A percentile compares a stretch with the other conserved stretches of the same genome.
Evolutionary conservation across 129 eudicot genomes (phyloP).

Genomic region (Calendula officinalis): DNA sequence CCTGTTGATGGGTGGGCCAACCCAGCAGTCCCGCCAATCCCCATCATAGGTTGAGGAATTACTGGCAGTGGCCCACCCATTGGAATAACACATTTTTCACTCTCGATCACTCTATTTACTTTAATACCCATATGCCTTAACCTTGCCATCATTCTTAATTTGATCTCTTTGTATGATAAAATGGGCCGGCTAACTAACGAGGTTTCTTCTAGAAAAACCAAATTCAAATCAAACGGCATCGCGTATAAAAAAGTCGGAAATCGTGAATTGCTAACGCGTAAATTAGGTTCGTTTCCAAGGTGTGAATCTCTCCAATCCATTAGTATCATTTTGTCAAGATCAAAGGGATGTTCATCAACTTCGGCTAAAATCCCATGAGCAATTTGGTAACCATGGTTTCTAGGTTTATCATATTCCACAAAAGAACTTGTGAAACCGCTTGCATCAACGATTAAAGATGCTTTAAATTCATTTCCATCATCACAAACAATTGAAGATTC

Average conservation of each 20-base stretch:
- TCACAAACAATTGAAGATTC: slow-evolving; percentile 68
- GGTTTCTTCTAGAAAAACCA: slow-evolving; percentile 74
- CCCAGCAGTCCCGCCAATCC: slow-evolving; percentile 75
- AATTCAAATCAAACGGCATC: slow-evolving; percentile 75
- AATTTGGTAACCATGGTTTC: slow-evolving; percentile 76
- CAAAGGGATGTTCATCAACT: slow-evolving; percentile 76
- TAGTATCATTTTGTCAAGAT: slow-evolving; percentile 72
- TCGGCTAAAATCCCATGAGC: slow-evolving; percentile 85
- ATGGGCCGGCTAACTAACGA: slow-evolving; percentile 70
- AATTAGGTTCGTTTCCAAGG: slow-evolving; percentile 70
- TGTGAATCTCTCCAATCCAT: slow-evolving; percentile 95
- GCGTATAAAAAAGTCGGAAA: slow-evolving; percentile 66
- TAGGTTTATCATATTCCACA: slow-evolving; percentile 69
- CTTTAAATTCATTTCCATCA: slow-evolving; percentile 58
- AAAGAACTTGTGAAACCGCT: slow-evolving; percentile 72
- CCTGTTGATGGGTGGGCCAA: slow-evolving; percentile 84
- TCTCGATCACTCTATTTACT: slow-evolving; percentile 61
- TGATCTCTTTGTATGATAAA: slow-evolving; percentile 59
- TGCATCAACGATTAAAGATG: slow-evolving; percentile 72
- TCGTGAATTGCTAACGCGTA: slow-evolving; percentile 47
- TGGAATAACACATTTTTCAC: slow-evolving; percentile 75
- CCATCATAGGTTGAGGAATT: slow-evolving; percentile 66
- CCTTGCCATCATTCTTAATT: slow-evolving; percentile 70
- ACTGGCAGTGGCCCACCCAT: slow-evolving; percentile 86
- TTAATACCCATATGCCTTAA: slow-evolving; percentile 68